Evolutionary conservation across 1,139 yeast genomes (phyloP).

Genomic region (Lodderomyces oxycetoniae): DNA sequence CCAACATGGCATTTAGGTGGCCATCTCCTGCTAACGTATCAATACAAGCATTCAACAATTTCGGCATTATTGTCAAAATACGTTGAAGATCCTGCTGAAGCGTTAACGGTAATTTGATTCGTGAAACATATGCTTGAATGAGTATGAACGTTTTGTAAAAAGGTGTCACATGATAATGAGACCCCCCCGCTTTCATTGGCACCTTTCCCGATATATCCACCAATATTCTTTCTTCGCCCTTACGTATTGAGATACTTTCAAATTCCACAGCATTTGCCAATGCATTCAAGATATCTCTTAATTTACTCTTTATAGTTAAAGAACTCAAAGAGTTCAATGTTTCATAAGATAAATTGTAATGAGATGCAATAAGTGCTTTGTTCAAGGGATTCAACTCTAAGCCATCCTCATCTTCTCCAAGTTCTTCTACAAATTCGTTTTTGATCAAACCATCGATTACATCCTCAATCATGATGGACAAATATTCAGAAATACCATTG

Average conservation of each 20-base stretch:
- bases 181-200: conserved; percentile 48
- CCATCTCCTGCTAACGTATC: conserved; percentile 84
- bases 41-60: conserved; percentile 60
- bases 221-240: conserved; percentile 50
- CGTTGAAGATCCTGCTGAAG: conserved; percentile 53
- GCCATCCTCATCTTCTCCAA: conserved; percentile 30
- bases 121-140: conserved; percentile 76
- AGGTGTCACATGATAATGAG: conserved; percentile 46
- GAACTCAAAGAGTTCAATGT: conserved; percentile 60
- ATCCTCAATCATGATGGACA: conserved; percentile 81
- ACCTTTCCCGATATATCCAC: conserved; percentile 49
- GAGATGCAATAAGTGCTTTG: conserved; percentile 71
- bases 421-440: conserved; percentile 57
- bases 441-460: conserved; percentile 61
- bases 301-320: conserved; percentile 52
- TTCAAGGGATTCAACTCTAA: conserved; percentile 53
- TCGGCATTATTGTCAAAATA: conserved; percentile 43
- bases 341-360: conserved; percentile 57
- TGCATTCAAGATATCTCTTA: conserved; percentile 62
- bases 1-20: conserved; percentile 66
- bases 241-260: conserved; percentile 56
- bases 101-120: conserved; percentile 48
- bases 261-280: conserved; percentile 68
- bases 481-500: conserved; percentile 68
- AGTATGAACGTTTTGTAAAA: conserved; percentile 68